Percentiles rank a stretch among this genome's conserved stretches.
These are phyloP conservation scores for Eucalyptus lansdowneana DNA, from an alignment of 345 rosid genomes.

Conservation along the genomic window DNA sequence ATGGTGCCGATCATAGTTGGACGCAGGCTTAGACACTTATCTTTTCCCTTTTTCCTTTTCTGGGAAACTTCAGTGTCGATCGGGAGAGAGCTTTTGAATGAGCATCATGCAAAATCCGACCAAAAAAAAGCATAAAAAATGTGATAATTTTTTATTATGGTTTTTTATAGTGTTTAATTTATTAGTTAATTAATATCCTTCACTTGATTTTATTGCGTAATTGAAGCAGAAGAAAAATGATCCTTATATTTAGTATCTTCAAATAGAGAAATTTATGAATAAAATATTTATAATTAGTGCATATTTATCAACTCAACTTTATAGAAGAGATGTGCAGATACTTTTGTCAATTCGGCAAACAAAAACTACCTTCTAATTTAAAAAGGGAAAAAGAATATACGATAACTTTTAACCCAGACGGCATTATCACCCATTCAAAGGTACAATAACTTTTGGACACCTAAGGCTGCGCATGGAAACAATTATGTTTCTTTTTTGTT, in stretches of 20 bases:
- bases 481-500: too few species aligned
- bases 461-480: too few species aligned
- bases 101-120: neutral
- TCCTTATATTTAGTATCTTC: neutral
- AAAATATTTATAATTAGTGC: neutral
- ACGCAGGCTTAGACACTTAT: neutral
- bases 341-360: neutral
- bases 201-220: neutral
- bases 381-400: neutral
- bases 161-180: neutral
- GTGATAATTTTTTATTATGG: neutral
- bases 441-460: neutral
- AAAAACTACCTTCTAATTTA: neutral
- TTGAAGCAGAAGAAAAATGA: neutral
- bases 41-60: neutral
- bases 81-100: neutral
- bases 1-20: neutral
- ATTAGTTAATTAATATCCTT: neutral
- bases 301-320: neutral
- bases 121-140: neutral
- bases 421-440: neutral
- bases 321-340: neutral
- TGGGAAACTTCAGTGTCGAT: neutral
- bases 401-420: neutral
- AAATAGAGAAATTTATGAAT: neutral